A percentile compares a stretch with the other conserved stretches of the same genome.
Conservation (phyloP, 2,329 filamentous ascomycete species). For the Fusarium sambucinum region DNA sequence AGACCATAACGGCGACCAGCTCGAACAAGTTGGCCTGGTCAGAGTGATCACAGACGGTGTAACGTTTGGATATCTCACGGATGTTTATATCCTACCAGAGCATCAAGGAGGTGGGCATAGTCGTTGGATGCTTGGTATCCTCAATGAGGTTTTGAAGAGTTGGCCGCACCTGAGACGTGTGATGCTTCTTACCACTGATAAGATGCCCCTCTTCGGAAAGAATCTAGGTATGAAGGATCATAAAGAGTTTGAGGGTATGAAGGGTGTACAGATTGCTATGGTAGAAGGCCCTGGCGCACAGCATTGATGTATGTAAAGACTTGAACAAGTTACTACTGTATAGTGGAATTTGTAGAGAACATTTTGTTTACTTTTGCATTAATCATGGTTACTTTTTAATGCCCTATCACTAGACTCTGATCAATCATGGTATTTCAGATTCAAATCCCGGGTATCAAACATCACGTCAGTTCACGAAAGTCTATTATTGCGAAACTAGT, state of each 20-base stretch:
- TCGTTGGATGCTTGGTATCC: constrained; percentile 1
- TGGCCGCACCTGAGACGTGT: constrained; percentile 1
- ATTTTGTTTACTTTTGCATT: no score
- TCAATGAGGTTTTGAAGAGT: background rate
- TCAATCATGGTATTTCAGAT: no score
- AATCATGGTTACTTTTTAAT: no score
- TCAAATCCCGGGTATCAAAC: no score
- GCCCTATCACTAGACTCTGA: no score
- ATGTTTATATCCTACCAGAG: background rate
- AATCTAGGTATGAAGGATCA: constrained; percentile 2
- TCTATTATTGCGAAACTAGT: no score
- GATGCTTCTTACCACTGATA: background rate
- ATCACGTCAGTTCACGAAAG: no score
- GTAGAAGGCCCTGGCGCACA: background rate
- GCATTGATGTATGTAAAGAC: background rate
- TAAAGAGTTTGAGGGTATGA: background rate
- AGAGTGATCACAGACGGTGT: constrained; percentile 4
- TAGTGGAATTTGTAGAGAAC: no score
- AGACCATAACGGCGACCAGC: background rate
- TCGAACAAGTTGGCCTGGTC: background rate
- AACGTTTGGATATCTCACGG: background rate
- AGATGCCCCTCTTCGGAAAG: constrained; percentile 3
- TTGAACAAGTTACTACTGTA: no score
- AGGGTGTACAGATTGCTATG: background rate
- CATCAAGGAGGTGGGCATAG: background rate